phyloP scores from a whole-genome alignment of 495 filamentous ascomycete genomes.

The Penicillium paradoxum region DNA sequence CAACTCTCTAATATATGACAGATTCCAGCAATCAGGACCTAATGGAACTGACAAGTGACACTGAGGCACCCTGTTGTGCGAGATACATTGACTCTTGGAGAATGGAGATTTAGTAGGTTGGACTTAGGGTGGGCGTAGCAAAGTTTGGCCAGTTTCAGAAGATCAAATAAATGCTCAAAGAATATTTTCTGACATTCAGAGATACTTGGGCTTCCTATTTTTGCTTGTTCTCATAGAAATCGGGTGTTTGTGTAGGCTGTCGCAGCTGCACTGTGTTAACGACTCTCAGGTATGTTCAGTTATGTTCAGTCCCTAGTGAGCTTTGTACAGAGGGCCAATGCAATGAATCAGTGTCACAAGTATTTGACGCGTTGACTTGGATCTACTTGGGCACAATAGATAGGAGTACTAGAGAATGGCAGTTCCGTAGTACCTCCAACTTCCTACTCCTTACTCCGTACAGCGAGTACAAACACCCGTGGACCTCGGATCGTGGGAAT shows the following conservation, averaged over 20 bases:
- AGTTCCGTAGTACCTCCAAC: not conserved
- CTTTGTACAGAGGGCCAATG: not conserved
- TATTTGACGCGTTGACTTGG: not conserved
- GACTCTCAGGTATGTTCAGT: too few species aligned
- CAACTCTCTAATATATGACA: not conserved
- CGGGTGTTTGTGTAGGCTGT: not conserved
- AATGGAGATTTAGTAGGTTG: not conserved
- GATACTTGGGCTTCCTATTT: too few species aligned
- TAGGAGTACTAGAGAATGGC: too few species aligned
- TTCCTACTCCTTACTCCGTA: too few species aligned
- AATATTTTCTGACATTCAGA: too few species aligned
- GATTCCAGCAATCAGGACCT: constrained; percentile 2
- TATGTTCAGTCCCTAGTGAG: not conserved
- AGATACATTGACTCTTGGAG: constrained; percentile 1
- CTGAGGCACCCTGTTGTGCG: constrained; percentile 17
- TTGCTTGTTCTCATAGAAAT: too few species aligned
- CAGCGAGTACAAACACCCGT: not conserved
- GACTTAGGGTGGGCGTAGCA: too few species aligned
- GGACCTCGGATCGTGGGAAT: not conserved
- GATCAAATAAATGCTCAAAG: too few species aligned
- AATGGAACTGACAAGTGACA: constrained; percentile 12
- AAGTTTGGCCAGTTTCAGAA: too few species aligned
- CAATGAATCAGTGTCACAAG: not conserved
- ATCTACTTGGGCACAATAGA: too few species aligned
- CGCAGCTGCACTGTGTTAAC: not conserved